Evolutionary conservation across 2,329 filamentous ascomycete genomes (phyloP), one percentile per base, ranked within the genome.

Genomic region (Trichoderma oligosporum): DNA sequence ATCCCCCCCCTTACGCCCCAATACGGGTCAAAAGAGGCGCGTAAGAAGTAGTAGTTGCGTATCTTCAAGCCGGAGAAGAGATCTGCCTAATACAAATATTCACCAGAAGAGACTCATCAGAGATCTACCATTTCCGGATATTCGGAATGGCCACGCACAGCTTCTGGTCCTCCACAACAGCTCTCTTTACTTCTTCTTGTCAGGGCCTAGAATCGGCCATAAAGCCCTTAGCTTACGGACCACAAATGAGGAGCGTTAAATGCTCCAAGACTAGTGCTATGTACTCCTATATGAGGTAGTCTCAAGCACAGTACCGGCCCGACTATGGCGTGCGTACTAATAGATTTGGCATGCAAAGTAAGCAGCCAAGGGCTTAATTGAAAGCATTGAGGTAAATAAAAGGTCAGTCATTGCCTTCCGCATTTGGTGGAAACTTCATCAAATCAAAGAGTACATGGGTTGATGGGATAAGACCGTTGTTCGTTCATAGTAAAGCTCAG

Each of bases 81-180:
- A 12, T 7, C 9, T 16, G 25, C 7, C 48, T 41, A 14, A n/a
- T 9, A 25, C n/a, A 20, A 16, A 27, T 22, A 20, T 29, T 16
- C 12, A 20, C 42, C 41, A 24, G 38, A 41, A 12, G 36, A 52
- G 14, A 7, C 27, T 22, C 14, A 5, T 31, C 22, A 25, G 22
- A 20, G 49, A 53, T 53, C 49, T 25, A 53, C 36, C 24, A 22
- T n/a, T n/a, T n/a, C 27, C 49, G 38, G 49, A 42, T 53, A 53
- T 42, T 53, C 29, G 38, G 38, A 41, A 42, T 38, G 27, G 2
- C 46, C 38, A 41, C 18, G 11, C 18, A 18, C 4, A 20, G 18
- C 8, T 9, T 20, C 22, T 18, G 12, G 7, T 6, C 14, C 20
- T 3, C 25, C 42, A n/a, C 12, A 25, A 38, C 14, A 49, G 22